phyloP scores from a whole-genome alignment of 345 rosid genomes.

The Excoecaria cochinchinensis region DNA sequence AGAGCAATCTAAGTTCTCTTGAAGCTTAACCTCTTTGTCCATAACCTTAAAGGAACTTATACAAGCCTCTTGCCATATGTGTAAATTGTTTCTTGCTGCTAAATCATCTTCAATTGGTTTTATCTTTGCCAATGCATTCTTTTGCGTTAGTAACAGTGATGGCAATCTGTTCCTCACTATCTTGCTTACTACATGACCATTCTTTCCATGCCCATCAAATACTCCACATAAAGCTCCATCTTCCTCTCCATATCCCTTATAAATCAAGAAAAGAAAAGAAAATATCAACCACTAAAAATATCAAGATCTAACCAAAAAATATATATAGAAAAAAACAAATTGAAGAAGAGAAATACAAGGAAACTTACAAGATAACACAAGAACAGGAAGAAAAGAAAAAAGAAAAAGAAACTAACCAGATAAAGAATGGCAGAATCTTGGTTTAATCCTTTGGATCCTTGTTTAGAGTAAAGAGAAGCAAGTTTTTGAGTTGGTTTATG shows the following conservation, averaged over 20 bases:
- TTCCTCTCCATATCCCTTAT: slow-evolving; percentile 60
- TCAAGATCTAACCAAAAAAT: neutral
- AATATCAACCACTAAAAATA: neutral
- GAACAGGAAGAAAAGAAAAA: neutral
- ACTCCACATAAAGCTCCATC: slow-evolving; percentile 66
- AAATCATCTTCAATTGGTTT: neutral
- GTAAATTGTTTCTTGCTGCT: slow-evolving; percentile 17
- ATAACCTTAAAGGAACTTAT: slow-evolving; percentile 51
- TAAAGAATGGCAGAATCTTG: slow-evolving; percentile 78
- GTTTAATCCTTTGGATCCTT: slow-evolving; percentile 74
- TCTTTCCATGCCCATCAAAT: slow-evolving; percentile 89
- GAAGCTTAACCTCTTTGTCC: slow-evolving; percentile 72
- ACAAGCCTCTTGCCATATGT: slow-evolving; percentile 48
- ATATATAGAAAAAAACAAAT: neutral
- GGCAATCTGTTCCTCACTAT: slow-evolving; percentile 63
- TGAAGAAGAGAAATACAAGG: neutral
- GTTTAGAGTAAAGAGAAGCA: slow-evolving; percentile 57
- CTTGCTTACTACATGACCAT: slow-evolving; percentile 69
- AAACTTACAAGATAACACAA: neutral
- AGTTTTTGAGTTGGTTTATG: slow-evolving; percentile 21
- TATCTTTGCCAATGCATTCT: slow-evolving; percentile 31
- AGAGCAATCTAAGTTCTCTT: slow-evolving; percentile 55
- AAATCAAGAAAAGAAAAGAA: neutral
- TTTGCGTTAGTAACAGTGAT: slow-evolving; percentile 49
- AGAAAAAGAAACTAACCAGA: slow-evolving; percentile 34